phyloP scores from a whole-genome alignment of 75 land plant species.

The Azolla pinnata region DNA sequence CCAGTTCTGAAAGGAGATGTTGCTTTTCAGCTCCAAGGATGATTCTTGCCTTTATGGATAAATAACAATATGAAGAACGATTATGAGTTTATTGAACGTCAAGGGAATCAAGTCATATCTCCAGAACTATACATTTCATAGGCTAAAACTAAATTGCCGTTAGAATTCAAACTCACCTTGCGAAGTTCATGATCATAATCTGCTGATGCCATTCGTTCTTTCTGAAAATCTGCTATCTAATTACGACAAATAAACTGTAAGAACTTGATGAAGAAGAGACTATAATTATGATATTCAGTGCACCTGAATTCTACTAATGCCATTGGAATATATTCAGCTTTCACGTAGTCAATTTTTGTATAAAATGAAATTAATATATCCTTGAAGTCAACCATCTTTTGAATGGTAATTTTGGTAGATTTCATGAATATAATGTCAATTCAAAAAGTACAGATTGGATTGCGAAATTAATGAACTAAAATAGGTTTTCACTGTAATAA shows the following conservation, averaged over 20 bases:
- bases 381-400: background rate
- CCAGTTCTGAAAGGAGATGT: constrained; percentile 1
- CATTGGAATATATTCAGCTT: too few relatives aligned
- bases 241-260: background rate
- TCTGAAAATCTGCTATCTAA: constrained; percentile 16
- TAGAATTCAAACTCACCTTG: too few relatives aligned
- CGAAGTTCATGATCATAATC: constrained; percentile 25
- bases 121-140: too few relatives aligned
- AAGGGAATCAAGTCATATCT: too few relatives aligned
- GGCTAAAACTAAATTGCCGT: too few relatives aligned
- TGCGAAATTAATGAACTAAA: background rate
- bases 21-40: background rate
- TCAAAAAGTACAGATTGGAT: background rate
- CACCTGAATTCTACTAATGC: background rate
- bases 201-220: constrained; percentile 14
- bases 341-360: too few relatives aligned
- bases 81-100: too few relatives aligned
- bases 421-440: background rate
- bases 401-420: background rate
- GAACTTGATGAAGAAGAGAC: background rate
- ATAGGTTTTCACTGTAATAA: background rate
- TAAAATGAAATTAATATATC: background rate
- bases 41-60: too few relatives aligned
- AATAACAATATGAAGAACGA: background rate
- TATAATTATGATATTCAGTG: background rate